Base-by-base conservation (phyloP, 2,329 filamentous ascomycete genomes). In the Colletotrichum plurivorum region DNA sequence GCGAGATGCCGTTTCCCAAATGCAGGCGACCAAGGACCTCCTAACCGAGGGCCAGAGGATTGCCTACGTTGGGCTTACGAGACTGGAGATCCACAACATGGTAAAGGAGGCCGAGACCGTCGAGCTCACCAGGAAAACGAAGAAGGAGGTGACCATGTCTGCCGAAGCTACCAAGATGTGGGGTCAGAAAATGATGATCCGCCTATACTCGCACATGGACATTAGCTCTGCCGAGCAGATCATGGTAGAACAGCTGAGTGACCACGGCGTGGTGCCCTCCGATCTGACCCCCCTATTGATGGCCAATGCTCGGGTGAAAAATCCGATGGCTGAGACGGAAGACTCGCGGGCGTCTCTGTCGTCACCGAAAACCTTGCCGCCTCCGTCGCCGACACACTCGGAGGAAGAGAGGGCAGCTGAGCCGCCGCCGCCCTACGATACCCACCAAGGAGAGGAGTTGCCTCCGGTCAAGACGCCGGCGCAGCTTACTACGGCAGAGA, bases 101-200 rank as follows among this genome's bases (percentile, higher is more conserved):
- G 84, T 91, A 60, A 89, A 89, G 71, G 90, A 93, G 39, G 78
- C 91, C 62, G 89, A 94, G 65, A 79, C 81, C 12, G 78, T 95
- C 46, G 87, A 90, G 69, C 71, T 73, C 6, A 90, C 87, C 2
- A 93, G 87, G 75, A 88, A 85, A 49, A 87, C 89, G 2, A 96
- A 92, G 80, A 98, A 95, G 78, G 84, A 90, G 51, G 78, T 94
- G 12, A 86, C 88, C 36, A 83, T 92, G 70, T 89, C 93, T 0
- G 83, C 90, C 12, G 96, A 98, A 79, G 89, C 91, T 43, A 92
- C 93, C 83, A 92, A 92, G 80, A 98, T 98, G 93, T 99, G 95
- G 95, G 91, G 93, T 65, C 96, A 99, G 79, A 97, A 97, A 83
- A 97, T 97, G 88, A 99, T 99, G 95, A 90, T 98, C 69, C 90